phyloP scores from a whole-genome alignment of 371 early-diverging fungal genomes.

The Mucor indicus region DNA sequence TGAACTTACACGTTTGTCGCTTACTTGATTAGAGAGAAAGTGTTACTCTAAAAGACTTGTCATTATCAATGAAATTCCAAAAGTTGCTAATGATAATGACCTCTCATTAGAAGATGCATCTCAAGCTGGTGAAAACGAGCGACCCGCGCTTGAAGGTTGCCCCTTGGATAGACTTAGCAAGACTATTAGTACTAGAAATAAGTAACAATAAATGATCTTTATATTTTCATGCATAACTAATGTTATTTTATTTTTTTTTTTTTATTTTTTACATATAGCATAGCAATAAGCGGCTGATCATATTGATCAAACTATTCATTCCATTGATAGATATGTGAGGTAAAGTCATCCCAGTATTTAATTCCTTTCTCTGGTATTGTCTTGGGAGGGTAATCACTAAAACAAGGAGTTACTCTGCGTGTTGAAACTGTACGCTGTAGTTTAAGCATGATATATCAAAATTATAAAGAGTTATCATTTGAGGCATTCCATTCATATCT shows the following conservation, averaged over 20 bases:
- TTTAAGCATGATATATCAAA: too few species aligned
- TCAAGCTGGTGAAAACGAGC: not conserved
- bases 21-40: not conserved
- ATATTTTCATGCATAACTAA: not conserved
- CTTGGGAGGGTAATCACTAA: too few species aligned
- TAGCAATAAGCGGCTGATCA: too few species aligned
- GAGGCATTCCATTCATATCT: too few species aligned
- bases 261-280: not conserved
- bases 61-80: slow-evolving; percentile 1
- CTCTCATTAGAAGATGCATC: not conserved
- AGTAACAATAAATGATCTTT: not conserved
- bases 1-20: too few species aligned
- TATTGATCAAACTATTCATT: too few species aligned
- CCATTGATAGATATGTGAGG: too few species aligned
- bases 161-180: not conserved
- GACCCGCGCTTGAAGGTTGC: not conserved
- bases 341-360: too few species aligned
- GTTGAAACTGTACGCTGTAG: too few species aligned
- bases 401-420: too few species aligned
- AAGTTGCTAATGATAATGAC: not conserved
- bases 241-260: slow-evolving; percentile 1
- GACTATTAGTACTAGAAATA: not conserved
- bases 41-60: slow-evolving; percentile 2
- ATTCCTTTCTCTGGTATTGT: too few species aligned
- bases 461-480: too few species aligned